phyloP scores from a whole-genome alignment of 441 rosid species.

The Raphanus hybrid region DNA sequence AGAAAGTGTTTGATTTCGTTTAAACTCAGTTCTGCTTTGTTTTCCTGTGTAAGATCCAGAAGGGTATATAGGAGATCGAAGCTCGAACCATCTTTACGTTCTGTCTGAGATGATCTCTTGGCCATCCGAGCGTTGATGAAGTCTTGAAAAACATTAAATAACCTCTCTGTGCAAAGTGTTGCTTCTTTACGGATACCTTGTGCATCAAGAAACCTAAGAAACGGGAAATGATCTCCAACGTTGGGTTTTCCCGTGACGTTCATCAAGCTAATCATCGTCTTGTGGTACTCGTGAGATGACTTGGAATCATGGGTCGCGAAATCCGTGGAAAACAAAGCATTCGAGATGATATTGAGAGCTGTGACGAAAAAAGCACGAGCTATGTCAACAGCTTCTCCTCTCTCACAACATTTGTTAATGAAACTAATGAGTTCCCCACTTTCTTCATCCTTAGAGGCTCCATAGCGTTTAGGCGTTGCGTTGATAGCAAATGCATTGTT shows the following conservation, averaged over 20 bases:
- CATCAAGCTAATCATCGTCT: constrained; percentile 24
- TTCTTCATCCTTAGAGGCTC: neutral
- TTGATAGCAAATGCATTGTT: constrained; percentile 12
- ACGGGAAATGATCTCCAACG: constrained; percentile 45
- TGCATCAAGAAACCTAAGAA: constrained; percentile 52
- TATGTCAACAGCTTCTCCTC: constrained; percentile 34
- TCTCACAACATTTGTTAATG: constrained; percentile 18
- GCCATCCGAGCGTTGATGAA: constrained; percentile 43
- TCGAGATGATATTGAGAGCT: constrained; percentile 30
- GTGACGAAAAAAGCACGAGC: constrained; percentile 33
- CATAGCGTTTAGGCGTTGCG: constrained; percentile 17
- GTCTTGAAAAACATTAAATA: constrained; percentile 46
- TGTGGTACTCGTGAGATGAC: constrained; percentile 12
- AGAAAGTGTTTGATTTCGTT: constrained; percentile 44
- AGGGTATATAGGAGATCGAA: constrained; percentile 47
- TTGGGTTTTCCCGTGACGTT: constrained; percentile 49
- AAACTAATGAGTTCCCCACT: constrained; percentile 19
- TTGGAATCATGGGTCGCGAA: constrained; percentile 20
- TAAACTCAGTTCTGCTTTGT: constrained; percentile 32
- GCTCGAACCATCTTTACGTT: neutral
- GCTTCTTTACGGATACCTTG: constrained; percentile 48
- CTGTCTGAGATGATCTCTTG: constrained; percentile 9
- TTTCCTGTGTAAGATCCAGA: constrained; percentile 40
- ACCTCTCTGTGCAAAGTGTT: constrained; percentile 35
- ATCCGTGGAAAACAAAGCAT: constrained; percentile 32